phyloP scores from a whole-genome alignment of 2,329 filamentous ascomycete species.

The Fusarium kyushuense region DNA sequence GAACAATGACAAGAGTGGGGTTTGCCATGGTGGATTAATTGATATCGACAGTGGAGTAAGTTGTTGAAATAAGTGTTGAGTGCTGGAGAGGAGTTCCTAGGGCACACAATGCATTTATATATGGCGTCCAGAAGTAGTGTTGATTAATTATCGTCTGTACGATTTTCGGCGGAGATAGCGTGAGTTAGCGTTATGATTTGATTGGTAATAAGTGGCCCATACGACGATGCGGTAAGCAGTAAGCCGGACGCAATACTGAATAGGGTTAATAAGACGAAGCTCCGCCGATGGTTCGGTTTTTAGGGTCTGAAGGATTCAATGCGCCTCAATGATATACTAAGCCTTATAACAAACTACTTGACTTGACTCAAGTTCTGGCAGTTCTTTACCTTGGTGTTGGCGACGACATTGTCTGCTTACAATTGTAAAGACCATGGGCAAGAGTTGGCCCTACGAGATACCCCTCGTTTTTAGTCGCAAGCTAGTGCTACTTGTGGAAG shows the following conservation, averaged over 20 bases:
- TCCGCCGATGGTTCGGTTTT: background rate
- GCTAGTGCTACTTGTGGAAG: background rate
- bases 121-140: background rate
- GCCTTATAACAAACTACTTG: too few relatives aligned
- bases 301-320: background rate
- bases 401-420: background rate
- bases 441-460: background rate
- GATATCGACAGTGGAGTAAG: background rate
- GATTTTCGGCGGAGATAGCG: background rate
- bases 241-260: background rate
- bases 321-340: background rate
- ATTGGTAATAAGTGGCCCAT: background rate
- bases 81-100: rapidly evolving
- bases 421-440: background rate
- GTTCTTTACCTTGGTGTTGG: too few relatives aligned
- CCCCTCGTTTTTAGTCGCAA: background rate
- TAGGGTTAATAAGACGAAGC: background rate
- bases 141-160: background rate
- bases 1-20: slow-evolving; percentile 11
- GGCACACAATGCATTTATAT: background rate
- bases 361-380: background rate
- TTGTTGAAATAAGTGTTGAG: background rate
- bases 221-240: background rate
- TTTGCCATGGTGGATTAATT: background rate
- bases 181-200: background rate